phyloP scores from a whole-genome alignment of 2,329 filamentous ascomycete genomes.

The Cordyceps javanica region DNA sequence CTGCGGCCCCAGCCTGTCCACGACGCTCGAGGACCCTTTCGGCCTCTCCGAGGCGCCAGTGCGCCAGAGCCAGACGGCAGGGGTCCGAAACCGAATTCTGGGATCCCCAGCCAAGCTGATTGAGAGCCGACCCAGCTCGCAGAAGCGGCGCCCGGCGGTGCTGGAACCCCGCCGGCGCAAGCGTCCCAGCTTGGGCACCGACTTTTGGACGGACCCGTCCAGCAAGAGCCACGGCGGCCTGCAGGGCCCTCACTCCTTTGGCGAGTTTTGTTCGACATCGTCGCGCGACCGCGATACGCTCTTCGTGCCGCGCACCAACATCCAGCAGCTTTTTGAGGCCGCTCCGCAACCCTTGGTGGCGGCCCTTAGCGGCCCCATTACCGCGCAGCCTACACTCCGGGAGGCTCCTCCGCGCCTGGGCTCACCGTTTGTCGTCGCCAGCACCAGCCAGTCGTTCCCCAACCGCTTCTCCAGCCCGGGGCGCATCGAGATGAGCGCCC shows the following conservation, averaged over 20 bases:
- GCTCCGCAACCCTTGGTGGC: conserved; percentile 14
- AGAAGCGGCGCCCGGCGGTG: conserved; percentile 46
- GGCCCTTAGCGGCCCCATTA: conserved; percentile 11
- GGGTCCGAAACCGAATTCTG: conserved; percentile 39
- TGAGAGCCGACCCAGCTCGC: conserved; percentile 45
- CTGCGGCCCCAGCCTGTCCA: conserved; percentile 57
- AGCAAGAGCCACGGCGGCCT: conserved; percentile 18
- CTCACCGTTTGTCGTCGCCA: conserved; percentile 49
- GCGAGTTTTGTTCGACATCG: conserved; percentile 29
- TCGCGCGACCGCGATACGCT: conserved; percentile 29
- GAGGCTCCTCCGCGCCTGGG: conserved; percentile 41
- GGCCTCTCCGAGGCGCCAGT: conserved; percentile 26
- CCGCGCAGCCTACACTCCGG: conserved; percentile 21
- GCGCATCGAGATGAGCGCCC: conserved; percentile 37
- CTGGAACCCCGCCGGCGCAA: conserved; percentile 43
- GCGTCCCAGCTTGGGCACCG: conserved; percentile 48
- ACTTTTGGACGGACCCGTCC: conserved; percentile 46
- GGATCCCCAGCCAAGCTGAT: conserved; percentile 48
- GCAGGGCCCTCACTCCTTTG: conserved; percentile 16
- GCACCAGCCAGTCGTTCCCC: conserved; percentile 55
- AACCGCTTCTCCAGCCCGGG: conserved; percentile 45
- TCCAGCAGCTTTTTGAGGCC: conserved; percentile 34
- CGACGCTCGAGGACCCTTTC: conserved; percentile 35
- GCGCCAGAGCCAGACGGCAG: conserved; percentile 43
- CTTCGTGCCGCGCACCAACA: conserved; percentile 36